A percentile compares a stretch with the other conserved stretches of the same genome.
Conservation (phyloP, 768 basidiomycete species). For the Pluteus cervinus region DNA sequence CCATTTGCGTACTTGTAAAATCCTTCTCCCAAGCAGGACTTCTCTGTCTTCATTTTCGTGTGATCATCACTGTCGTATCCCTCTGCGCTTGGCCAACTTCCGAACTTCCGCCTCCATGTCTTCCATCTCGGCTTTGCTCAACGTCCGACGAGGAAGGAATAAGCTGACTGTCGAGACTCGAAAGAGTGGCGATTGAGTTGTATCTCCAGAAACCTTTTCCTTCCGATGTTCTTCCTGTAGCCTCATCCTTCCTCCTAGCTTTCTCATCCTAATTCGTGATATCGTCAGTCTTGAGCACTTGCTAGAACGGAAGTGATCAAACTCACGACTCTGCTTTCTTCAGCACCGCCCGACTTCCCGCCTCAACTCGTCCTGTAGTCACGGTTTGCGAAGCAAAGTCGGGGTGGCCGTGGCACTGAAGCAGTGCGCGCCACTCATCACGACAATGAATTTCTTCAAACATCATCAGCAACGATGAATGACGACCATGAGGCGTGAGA, state of each 20-base stretch:
- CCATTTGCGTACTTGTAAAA: constrained; percentile 74
- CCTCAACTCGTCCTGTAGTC: constrained; percentile 8
- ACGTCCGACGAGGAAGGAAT: constrained; percentile 31
- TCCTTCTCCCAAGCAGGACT: constrained; percentile 76
- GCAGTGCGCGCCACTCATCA: too few species aligned
- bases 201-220: constrained; percentile 65
- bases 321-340: not conserved
- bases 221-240: constrained; percentile 73
- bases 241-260: constrained; percentile 31
- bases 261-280: constrained; percentile 30
- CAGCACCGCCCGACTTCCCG: constrained; percentile 6
- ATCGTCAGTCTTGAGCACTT: constrained; percentile 19
- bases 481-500: too few species aligned
- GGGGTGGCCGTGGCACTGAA: too few species aligned
- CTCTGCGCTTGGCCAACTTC: constrained; percentile 58
- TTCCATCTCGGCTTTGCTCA: constrained; percentile 72
- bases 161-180: not conserved
- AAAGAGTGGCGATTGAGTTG: constrained; percentile 8
- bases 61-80: constrained; percentile 61
- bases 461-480: too few species aligned
- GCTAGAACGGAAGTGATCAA: not conserved
- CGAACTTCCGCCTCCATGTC: constrained; percentile 88
- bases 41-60: constrained; percentile 48
- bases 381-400: constrained; percentile 32
- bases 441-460: too few species aligned